Evolutionary conservation across 192 early-diverging fungal species (phyloP).

Genomic region (Kappamyces sp.): DNA sequence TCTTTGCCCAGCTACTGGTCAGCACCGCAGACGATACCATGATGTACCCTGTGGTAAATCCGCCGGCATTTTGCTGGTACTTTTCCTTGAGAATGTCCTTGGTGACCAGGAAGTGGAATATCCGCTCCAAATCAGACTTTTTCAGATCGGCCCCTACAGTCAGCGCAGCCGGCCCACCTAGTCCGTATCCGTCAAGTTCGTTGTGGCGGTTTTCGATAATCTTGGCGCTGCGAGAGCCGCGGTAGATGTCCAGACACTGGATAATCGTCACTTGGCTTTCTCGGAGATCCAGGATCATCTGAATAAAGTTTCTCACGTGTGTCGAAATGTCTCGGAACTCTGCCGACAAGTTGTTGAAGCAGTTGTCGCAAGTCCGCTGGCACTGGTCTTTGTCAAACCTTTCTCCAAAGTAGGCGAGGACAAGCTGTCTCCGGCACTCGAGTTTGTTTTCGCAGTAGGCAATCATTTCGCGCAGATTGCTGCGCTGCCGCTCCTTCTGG

Average conservation of each 20-base stretch:
- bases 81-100: slow-evolving; percentile 61
- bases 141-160: slow-evolving; percentile 39
- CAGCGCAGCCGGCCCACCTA: slow-evolving; percentile 17
- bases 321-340: slow-evolving; percentile 48
- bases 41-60: slow-evolving; percentile 59
- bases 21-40: too few species aligned
- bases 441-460: slow-evolving; percentile 78
- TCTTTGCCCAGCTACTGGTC: too few species aligned
- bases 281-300: slow-evolving; percentile 39
- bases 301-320: slow-evolving; percentile 43
- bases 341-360: slow-evolving; percentile 31
- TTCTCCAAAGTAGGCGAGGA: slow-evolving; percentile 90
- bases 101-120: slow-evolving; percentile 63
- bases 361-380: slow-evolving; percentile 84
- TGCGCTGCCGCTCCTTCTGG: slow-evolving; percentile 69
- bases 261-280: slow-evolving; percentile 56
- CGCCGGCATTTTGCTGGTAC: slow-evolving; percentile 51
- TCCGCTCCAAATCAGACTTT: slow-evolving; percentile 58
- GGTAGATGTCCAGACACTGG: slow-evolving; percentile 68
- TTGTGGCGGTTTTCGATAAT: slow-evolving; percentile 49
- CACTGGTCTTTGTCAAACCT: slow-evolving; percentile 60
- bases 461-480: slow-evolving; percentile 47
- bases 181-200: slow-evolving; percentile 46
- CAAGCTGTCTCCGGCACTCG: slow-evolving; percentile 82
- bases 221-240: slow-evolving; percentile 56